Evolutionary conservation across 2,329 filamentous ascomycete genomes (phyloP).

Genomic region (Hortaea sp.): DNA sequence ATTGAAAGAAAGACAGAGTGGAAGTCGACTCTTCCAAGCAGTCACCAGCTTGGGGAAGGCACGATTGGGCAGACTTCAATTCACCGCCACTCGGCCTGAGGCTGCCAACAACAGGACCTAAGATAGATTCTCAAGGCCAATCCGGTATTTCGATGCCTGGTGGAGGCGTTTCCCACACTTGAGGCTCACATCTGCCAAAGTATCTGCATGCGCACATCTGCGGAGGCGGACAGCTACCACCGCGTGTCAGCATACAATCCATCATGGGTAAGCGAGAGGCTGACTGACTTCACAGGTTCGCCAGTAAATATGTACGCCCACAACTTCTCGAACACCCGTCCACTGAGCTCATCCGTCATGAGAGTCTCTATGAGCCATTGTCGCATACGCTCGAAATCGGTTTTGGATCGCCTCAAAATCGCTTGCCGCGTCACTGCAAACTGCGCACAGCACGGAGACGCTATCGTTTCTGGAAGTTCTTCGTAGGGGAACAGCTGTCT

Average conservation of each 20-base stretch:
- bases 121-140: neutral
- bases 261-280: neutral
- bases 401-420: conserved; percentile 34
- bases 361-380: conserved; percentile 41
- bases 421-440: conserved; percentile 43
- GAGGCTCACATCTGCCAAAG: conserved; percentile 11
- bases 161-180: neutral
- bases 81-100: too few species aligned
- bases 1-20: too few species aligned
- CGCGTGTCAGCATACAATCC: neutral
- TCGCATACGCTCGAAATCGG: conserved; percentile 41
- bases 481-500: conserved; percentile 35
- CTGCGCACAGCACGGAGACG: conserved; percentile 45
- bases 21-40: too few species aligned
- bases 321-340: conserved; percentile 46
- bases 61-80: too few species aligned
- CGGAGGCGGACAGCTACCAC: conserved; percentile 11
- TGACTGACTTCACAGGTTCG: conserved; percentile 11
- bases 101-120: too few species aligned
- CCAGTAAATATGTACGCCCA: conserved; percentile 42
- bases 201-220: conserved; percentile 13
- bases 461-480: conserved; percentile 35
- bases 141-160: neutral
- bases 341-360: conserved; percentile 39
- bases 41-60: too few species aligned